Evolutionary conservation across 2,329 filamentous ascomycete genomes (phyloP).

Genomic region (Colletotrichum shisoi): DNA sequence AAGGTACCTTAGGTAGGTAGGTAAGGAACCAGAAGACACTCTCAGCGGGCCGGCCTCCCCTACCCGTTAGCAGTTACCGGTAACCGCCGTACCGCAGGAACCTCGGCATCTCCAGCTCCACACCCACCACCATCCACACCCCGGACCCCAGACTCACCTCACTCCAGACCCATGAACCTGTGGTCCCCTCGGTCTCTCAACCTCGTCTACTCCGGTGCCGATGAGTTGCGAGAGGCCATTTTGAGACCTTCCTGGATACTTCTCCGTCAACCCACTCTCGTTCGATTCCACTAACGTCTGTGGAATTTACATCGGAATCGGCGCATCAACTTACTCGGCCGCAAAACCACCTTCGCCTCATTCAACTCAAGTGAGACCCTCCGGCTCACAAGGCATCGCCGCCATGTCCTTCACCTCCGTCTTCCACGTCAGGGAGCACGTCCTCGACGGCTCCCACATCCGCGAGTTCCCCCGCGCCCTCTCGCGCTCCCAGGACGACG

Average conservation of each 20-base stretch:
- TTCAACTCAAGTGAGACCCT: background rate
- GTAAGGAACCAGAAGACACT: background rate
- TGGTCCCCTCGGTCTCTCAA: background rate
- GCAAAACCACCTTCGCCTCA: background rate
- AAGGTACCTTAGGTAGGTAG: too few species aligned
- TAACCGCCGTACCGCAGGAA: conserved; percentile 27
- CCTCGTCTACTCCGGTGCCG: conserved; percentile 13
- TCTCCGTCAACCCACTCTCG: background rate
- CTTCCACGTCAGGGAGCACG: conserved; percentile 77
- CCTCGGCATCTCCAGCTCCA: conserved; percentile 35
- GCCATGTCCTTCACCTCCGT: conserved; percentile 47
- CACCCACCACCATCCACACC: conserved; percentile 1
- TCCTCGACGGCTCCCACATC: conserved; percentile 77
- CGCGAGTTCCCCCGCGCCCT: conserved; percentile 81
- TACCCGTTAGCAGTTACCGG: conserved; percentile 10
- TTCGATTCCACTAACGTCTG: background rate
- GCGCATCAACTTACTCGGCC: background rate
- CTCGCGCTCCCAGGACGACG: conserved; percentile 75
- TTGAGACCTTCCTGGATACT: background rate
- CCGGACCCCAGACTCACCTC: conserved; percentile 16
- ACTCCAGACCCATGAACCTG: background rate
- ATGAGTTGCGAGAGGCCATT: conserved; percentile 1
- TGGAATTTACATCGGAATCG: background rate
- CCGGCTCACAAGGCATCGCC: background rate
- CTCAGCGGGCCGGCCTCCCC: background rate